Evolutionary conservation across 208 protist genomes (phyloP).

Genomic region (Leishmania tropica): DNA sequence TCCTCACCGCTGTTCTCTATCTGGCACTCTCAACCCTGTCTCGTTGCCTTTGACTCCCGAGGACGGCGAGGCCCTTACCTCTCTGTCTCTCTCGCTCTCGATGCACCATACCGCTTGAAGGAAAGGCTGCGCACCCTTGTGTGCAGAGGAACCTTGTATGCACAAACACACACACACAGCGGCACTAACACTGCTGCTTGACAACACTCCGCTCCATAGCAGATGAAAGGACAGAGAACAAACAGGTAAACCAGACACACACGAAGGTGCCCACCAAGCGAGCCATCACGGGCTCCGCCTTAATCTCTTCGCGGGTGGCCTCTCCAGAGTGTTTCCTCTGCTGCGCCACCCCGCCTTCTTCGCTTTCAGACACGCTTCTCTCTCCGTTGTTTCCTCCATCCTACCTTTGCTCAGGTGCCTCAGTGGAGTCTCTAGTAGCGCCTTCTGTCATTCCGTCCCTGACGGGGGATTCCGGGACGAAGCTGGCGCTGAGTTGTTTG

Average conservation of each 20-base stretch:
- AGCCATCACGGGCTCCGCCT: not conserved
- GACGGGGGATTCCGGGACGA: not conserved
- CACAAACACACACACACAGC: not conserved
- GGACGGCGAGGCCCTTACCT: not conserved
- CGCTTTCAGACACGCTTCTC: not conserved
- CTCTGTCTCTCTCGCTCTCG: not conserved
- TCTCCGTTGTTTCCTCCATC: not conserved
- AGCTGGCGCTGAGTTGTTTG: not conserved
- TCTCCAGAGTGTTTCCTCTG: not conserved
- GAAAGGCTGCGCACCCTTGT: not conserved
- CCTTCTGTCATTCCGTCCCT: not conserved
- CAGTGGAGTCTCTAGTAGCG: constrained; percentile 2
- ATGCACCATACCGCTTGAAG: not conserved
- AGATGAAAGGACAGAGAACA: not conserved
- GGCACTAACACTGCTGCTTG: not conserved
- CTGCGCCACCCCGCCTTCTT: not conserved
- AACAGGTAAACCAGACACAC: not conserved
- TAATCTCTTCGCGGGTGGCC: not conserved
- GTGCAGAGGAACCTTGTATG: not conserved
- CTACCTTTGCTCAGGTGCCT: not conserved
- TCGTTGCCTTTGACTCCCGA: not conserved
- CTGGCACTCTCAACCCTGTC: not conserved
- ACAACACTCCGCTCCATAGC: not conserved
- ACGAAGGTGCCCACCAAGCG: not conserved
- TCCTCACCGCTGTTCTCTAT: not conserved